These are phyloP conservation scores for Teunomyces stri DNA, from an alignment of 805 yeast genomes.

Conservation along the genomic window DNA sequence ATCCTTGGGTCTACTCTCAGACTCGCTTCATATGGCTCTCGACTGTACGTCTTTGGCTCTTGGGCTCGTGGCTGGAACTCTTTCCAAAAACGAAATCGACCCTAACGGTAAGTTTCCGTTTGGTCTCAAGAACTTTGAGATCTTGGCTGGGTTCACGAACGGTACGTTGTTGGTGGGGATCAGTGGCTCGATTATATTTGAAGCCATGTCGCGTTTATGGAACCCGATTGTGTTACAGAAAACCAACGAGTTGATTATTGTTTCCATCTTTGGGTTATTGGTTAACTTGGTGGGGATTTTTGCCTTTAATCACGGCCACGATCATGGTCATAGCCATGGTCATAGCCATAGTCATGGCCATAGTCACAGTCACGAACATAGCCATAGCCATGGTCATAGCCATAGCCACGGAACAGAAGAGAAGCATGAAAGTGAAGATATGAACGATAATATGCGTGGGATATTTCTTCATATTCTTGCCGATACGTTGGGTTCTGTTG, in stretches of 20 bases:
- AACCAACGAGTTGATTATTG: conserved; percentile 81
- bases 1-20: conserved; percentile 87
- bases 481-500: conserved; percentile 94
- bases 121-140: conserved; percentile 82
- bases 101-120: conserved; percentile 77
- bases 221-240: conserved; percentile 75
- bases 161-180: conserved; percentile 87
- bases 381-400: conserved; percentile 25
- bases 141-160: conserved; percentile 92
- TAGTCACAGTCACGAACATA: conserved; percentile 33
- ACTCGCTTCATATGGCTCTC: conserved; percentile 92
- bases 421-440: conserved; percentile 6
- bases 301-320: conserved; percentile 88
- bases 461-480: conserved; percentile 92
- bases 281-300: conserved; percentile 92
- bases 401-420: conserved; percentile 8
- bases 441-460: conserved; percentile 82
- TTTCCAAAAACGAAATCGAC: conserved; percentile 33
- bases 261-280: conserved; percentile 76
- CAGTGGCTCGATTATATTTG: conserved; percentile 82
- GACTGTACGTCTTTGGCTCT: conserved; percentile 89
- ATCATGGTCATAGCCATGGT: conserved; percentile 41
- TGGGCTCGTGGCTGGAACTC: conserved; percentile 82
- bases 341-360: conserved; percentile 43
- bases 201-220: conserved; percentile 77